Percentiles rank a stretch among this genome's conserved stretches.
Conservation (phyloP, 2,329 filamentous ascomycete genomes). For the Alternaria ventricosa region DNA sequence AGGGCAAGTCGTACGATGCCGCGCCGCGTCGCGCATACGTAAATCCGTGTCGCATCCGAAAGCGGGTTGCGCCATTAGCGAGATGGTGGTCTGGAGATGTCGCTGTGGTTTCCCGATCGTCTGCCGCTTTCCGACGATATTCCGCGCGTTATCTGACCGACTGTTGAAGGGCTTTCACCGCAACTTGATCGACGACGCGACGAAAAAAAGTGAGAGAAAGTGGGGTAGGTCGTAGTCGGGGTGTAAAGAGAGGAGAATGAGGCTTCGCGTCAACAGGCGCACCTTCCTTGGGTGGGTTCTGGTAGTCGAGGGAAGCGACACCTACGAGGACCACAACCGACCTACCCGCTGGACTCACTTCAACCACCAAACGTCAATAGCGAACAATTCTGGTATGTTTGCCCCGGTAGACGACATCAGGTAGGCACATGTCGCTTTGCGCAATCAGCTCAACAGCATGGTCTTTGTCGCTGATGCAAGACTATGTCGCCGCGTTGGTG, state of each 20-base stretch:
- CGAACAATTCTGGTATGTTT: neutral
- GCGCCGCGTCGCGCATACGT: neutral
- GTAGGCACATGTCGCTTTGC: neutral
- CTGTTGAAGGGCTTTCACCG: constrained; percentile 8
- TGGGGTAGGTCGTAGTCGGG: neutral
- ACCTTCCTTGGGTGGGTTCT: neutral
- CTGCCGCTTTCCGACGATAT: constrained; percentile 1
- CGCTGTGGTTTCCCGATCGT: neutral
- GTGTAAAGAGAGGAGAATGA: neutral
- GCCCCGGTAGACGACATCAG: neutral
- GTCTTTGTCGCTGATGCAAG: neutral
- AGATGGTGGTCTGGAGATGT: neutral
- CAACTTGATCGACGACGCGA: constrained; percentile 7
- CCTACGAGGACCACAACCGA: neutral
- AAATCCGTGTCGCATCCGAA: constrained; percentile 2
- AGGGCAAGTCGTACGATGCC: constrained; percentile 6
- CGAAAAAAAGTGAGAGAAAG: neutral
- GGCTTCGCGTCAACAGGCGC: neutral
- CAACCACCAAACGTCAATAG: neutral
- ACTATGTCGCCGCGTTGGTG: neutral
- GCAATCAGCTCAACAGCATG: neutral
- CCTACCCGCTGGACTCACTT: neutral
- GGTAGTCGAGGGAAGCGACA: neutral
- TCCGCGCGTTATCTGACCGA: constrained; percentile 15
- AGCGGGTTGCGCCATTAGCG: constrained; percentile 5